phyloP scores from a whole-genome alignment of 78 protist genomes.

The Dictyostelium firmibasis region DNA sequence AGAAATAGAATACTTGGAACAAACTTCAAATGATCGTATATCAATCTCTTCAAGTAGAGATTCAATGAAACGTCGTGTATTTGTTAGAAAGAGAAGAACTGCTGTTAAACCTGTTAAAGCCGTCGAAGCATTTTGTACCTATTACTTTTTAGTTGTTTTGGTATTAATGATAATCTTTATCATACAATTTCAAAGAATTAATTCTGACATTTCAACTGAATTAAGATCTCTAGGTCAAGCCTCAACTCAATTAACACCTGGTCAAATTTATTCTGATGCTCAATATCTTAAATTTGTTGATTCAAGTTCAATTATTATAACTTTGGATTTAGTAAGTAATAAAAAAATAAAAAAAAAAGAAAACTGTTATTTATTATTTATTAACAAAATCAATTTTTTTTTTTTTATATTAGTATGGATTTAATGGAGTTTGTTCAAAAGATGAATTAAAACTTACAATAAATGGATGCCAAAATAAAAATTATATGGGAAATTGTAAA shows the following conservation, averaged over 20 bases:
- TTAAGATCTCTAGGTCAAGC: slow-evolving; percentile 57
- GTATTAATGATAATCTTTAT: slow-evolving; percentile 46
- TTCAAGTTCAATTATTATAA: slow-evolving; percentile 10
- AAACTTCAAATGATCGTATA: background rate
- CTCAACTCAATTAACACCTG: background rate
- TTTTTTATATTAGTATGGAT: slow-evolving; percentile 7
- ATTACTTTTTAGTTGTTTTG: slow-evolving; percentile 39
- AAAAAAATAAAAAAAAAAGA: background rate
- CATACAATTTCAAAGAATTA: slow-evolving; percentile 56
- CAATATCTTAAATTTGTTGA: slow-evolving; percentile 45
- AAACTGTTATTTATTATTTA: no score
- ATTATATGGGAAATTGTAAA: slow-evolving; percentile 60
- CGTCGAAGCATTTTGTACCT: slow-evolving; percentile 52
- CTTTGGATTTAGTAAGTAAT: slow-evolving; percentile 5
- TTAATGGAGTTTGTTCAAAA: slow-evolving; percentile 4
- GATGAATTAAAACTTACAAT: background rate
- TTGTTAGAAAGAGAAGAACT: slow-evolving; percentile 33
- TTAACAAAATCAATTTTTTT: background rate
- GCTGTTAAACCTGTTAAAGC: slow-evolving; percentile 64
- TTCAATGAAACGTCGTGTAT: slow-evolving; percentile 20
- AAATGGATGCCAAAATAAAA: slow-evolving; percentile 39
- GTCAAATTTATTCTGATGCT: slow-evolving; percentile 7
- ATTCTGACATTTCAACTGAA: slow-evolving; percentile 14
- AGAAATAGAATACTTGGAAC: slow-evolving; percentile 26
- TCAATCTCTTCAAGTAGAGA: background rate